phyloP scores from a whole-genome alignment of 345 rosid genomes.

The Turritis glabra region DNA sequence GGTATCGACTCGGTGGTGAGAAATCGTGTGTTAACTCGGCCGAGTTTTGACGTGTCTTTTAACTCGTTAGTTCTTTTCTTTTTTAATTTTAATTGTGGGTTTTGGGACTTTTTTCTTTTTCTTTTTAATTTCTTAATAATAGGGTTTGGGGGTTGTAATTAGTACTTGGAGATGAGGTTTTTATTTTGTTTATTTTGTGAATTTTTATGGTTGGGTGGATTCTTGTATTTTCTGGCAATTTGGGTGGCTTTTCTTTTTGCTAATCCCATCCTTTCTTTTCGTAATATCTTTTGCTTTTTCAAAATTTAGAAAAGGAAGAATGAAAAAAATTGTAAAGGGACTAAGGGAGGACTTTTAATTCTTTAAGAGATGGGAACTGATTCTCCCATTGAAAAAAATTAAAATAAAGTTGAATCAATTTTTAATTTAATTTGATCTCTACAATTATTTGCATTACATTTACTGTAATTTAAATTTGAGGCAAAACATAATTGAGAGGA shows the following conservation, averaged over 20 bases:
- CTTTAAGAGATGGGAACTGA: slow-evolving; percentile 25
- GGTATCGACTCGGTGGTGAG: slow-evolving; percentile 32
- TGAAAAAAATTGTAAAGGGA: slow-evolving; percentile 18
- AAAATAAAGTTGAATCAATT: not conserved
- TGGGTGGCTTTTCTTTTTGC: slow-evolving; percentile 15
- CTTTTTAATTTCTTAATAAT: slow-evolving; percentile 11
- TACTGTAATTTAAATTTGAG: not conserved
- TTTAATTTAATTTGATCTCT: not conserved
- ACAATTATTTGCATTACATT: slow-evolving; percentile 12
- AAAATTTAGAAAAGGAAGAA: slow-evolving; percentile 2
- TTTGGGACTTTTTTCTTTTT: not conserved
- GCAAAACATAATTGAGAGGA: no score
- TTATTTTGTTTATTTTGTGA: not conserved
- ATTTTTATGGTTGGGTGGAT: not conserved
- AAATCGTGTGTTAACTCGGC: slow-evolving; percentile 47
- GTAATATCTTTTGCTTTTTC: slow-evolving; percentile 19
- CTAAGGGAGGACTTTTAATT: slow-evolving; percentile 12
- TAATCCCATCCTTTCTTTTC: slow-evolving; percentile 14
- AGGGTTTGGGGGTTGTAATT: slow-evolving; percentile 31
- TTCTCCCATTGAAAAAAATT: slow-evolving; percentile 6
- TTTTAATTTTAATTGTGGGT: slow-evolving; percentile 15
- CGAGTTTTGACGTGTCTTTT: slow-evolving; percentile 42
- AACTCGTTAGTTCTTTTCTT: slow-evolving; percentile 10
- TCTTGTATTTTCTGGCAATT: slow-evolving; percentile 25
- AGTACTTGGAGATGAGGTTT: slow-evolving; percentile 29